A percentile compares a stretch with the other conserved stretches of the same genome.
Evolutionary conservation across 352 stramenopile species (phyloP).

Genomic region (Phytophthora pisi): DNA sequence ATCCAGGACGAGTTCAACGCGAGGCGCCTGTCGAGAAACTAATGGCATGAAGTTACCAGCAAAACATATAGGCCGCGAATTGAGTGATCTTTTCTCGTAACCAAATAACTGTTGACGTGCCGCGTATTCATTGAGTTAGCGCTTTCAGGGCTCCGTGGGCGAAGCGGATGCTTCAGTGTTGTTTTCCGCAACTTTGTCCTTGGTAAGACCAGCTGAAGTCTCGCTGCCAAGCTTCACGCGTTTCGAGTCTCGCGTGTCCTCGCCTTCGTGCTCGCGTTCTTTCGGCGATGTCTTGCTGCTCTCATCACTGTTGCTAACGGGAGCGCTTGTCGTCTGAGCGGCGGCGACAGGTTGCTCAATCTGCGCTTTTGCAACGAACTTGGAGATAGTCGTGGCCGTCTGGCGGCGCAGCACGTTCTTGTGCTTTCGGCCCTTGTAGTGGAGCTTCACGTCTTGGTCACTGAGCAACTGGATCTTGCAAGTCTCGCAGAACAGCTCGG

Average conservation of each 20-base stretch:
- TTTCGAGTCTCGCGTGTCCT: constrained; percentile 30
- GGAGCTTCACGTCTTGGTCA: constrained; percentile 73
- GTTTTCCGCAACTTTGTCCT: background rate
- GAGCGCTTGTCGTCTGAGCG: background rate
- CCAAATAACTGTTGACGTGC: background rate
- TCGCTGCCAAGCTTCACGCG: constrained; percentile 32
- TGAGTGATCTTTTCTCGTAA: background rate
- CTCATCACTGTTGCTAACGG: background rate
- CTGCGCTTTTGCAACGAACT: constrained; percentile 44
- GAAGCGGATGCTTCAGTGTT: background rate
- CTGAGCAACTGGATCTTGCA: constrained; percentile 79
- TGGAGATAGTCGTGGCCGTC: constrained; percentile 56
- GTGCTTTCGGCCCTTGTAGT: constrained; percentile 84
- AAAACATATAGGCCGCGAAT: background rate
- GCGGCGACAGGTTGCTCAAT: constrained; percentile 14
- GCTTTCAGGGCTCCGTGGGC: constrained; percentile 19
- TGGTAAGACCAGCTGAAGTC: background rate
- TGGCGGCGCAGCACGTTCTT: constrained; percentile 74
- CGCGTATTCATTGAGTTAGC: background rate
- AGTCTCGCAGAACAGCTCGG: constrained; percentile 67
- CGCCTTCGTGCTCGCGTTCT: constrained; percentile 22
- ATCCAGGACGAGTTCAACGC: constrained; percentile 1
- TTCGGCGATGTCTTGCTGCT: constrained; percentile 11
- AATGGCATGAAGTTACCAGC: background rate
- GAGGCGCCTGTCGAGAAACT: background rate